Percentiles rank a stretch among this genome's conserved stretches.
phyloP scores from a whole-genome alignment of 2,329 filamentous ascomycete species.

The Penicillium palitans region DNA sequence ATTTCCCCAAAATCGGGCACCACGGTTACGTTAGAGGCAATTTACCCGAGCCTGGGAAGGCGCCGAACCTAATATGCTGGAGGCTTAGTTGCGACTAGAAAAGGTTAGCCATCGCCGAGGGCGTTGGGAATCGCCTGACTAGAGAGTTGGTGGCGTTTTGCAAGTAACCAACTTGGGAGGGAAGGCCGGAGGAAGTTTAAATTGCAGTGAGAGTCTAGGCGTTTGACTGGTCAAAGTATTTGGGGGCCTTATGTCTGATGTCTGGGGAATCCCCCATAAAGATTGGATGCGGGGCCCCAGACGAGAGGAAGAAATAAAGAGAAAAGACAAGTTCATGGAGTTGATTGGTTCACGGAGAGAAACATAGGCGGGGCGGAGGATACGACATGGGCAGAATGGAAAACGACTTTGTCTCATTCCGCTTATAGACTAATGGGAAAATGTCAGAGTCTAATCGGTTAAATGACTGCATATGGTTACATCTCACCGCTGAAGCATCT shows the following conservation, averaged over 20 bases:
- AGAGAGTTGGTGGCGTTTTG: conserved; percentile 2
- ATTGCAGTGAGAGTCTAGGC: background rate
- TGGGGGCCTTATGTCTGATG: background rate
- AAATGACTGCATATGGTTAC: background rate
- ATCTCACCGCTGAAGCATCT: background rate
- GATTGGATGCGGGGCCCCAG: conserved; percentile 4
- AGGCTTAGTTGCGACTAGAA: background rate
- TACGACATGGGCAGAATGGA: background rate
- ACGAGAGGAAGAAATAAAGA: background rate
- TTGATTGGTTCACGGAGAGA: background rate
- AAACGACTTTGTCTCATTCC: background rate
- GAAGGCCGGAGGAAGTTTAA: background rate
- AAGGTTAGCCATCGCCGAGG: background rate
- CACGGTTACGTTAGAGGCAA: background rate
- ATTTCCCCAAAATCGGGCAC: background rate
- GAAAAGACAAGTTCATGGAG: background rate
- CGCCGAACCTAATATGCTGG: background rate
- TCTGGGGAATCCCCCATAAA: background rate
- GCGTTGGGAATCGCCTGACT: background rate
- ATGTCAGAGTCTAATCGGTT: background rate
- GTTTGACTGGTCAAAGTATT: background rate
- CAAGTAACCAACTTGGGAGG: background rate
- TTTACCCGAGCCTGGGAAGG: background rate
- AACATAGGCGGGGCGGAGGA: background rate
- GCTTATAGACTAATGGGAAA: background rate